Evolutionary conservation across 345 rosid genomes (phyloP).

Genomic region (Alliaria petiolata): DNA sequence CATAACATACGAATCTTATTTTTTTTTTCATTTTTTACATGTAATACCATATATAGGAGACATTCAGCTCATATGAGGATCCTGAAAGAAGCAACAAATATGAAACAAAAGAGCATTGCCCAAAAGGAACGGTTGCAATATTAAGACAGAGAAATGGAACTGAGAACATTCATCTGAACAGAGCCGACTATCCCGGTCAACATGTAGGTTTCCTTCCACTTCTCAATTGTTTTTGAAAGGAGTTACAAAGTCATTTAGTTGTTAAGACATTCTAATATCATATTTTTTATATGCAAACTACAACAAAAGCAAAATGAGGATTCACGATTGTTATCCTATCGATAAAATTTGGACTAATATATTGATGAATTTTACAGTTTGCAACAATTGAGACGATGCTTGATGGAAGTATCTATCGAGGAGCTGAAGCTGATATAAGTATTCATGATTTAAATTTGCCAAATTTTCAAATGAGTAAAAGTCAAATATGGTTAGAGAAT

Average conservation of each 20-base stretch:
- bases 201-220: background rate
- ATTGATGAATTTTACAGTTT: background rate
- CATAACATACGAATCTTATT: background rate
- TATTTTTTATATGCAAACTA: background rate
- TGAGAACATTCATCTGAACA: background rate
- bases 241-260: background rate
- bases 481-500: constrained; percentile 27
- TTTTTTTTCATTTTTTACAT: background rate
- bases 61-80: constrained; percentile 1
- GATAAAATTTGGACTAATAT: background rate
- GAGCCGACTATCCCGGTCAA: background rate
- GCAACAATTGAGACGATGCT: constrained; percentile 15
- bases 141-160: constrained; percentile 1
- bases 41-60: background rate
- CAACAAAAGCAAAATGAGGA: background rate
- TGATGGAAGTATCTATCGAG: constrained; percentile 19
- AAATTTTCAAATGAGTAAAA: constrained; percentile 6
- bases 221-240: background rate
- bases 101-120: constrained; percentile 1
- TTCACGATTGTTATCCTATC: no score
- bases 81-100: background rate
- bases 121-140: constrained; percentile 18
- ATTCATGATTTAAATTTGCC: background rate
- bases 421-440: constrained; percentile 17
- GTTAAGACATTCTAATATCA: background rate